Percentiles rank a stretch among this genome's conserved stretches.
These are phyloP conservation scores for Microbotryomycetes sp. DNA, from an alignment of 1,284 basidiomycete species.

Conservation along the genomic window DNA sequence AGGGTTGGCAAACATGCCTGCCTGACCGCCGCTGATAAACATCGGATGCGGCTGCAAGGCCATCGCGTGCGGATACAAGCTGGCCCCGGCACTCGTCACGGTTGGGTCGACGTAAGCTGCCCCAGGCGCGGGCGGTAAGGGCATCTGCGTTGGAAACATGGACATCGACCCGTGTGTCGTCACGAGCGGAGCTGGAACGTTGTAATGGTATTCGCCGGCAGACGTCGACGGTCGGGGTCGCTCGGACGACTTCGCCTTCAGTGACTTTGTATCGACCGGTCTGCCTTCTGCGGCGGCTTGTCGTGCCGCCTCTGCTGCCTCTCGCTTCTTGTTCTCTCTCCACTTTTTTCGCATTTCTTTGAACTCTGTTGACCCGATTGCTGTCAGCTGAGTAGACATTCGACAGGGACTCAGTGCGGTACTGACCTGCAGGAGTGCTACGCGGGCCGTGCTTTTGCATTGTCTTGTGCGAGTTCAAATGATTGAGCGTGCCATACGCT, in stretches of 20 bases:
- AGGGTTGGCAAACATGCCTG: background rate
- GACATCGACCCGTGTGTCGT: background rate
- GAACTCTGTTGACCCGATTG: conserved; percentile 60
- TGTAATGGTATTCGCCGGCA: conserved; percentile 27
- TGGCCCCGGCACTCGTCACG: background rate
- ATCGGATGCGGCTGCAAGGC: background rate
- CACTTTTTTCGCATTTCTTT: conserved; percentile 94
- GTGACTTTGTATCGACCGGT: background rate
- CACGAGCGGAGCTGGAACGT: conserved; percentile 16
- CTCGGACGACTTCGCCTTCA: background rate
- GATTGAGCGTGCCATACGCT: conserved; percentile 58
- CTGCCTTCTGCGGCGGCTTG: background rate
- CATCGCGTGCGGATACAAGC: background rate
- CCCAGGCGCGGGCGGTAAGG: background rate
- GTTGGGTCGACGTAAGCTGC: background rate
- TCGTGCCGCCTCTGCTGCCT: conserved; percentile 33
- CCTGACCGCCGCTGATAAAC: background rate
- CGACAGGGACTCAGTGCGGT: conserved; percentile 4
- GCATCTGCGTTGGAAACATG: background rate
- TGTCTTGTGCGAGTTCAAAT: conserved; percentile 82
- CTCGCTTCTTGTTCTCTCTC: conserved; percentile 85
- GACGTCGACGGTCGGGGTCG: conserved; percentile 27
- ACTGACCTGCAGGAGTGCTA: conserved; percentile 69
- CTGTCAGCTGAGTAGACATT: background rate
- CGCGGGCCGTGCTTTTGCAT: conserved; percentile 87